Conservation (phyloP, 768 basidiomycete species). For the Gloeophyllum trabeum region DNA sequence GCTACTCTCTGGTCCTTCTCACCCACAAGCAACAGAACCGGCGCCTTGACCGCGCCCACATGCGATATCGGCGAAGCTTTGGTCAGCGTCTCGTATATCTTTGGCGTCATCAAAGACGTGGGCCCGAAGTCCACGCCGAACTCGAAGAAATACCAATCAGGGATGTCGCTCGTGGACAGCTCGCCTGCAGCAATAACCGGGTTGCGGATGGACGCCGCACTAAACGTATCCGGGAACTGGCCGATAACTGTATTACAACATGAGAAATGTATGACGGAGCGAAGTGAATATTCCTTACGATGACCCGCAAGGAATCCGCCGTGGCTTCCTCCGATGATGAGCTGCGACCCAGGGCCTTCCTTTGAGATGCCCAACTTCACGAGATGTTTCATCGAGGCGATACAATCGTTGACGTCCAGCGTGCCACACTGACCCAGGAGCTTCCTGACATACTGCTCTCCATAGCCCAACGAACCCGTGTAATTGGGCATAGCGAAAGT, state of each 20-base stretch:
- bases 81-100: conserved; percentile 31
- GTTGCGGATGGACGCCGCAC: conserved; percentile 53
- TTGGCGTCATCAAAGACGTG: conserved; percentile 28
- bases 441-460: conserved; percentile 42
- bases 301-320: conserved; percentile 57
- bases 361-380: conserved; percentile 36
- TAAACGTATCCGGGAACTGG: conserved; percentile 48
- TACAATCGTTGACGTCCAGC: conserved; percentile 57
- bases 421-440: conserved; percentile 50
- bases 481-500: conserved; percentile 55
- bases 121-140: conserved; percentile 24
- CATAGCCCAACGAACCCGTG: conserved; percentile 56
- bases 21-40: conserved; percentile 51
- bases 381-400: conserved; percentile 40
- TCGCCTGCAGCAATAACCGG: conserved; percentile 58
- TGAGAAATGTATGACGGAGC: background rate
- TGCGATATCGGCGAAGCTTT: conserved; percentile 42
- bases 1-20: conserved; percentile 51
- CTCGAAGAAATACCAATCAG: conserved; percentile 49
- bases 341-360: conserved; percentile 35
- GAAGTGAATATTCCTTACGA: conserved; percentile 24
- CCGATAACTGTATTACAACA: conserved; percentile 37
- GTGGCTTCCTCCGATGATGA: conserved; percentile 58
- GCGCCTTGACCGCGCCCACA: conserved; percentile 35
- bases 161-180: conserved; percentile 47